Evolutionary conservation across 805 yeast species (phyloP), one percentile per base, ranked within the genome.

Genomic region (Metschnikowia gruessii): DNA sequence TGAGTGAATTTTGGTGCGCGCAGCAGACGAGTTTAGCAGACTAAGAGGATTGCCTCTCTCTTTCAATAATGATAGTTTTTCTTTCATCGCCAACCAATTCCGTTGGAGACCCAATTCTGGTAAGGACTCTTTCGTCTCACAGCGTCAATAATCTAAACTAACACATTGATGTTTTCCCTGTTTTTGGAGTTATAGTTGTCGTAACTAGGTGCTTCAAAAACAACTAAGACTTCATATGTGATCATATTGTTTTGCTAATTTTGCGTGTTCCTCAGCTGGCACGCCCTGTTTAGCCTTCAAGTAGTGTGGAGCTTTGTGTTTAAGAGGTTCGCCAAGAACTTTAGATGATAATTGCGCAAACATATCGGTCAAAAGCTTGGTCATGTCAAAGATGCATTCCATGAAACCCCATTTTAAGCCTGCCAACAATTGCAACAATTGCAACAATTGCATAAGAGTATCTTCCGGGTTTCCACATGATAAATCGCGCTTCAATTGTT

Each of bases 321-420:
- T 62, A 91, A 74, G 50, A 2, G 98, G 97, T 55, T 85, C 95
- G 60, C 87, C 91, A 32, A 92, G 73, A 18, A 91, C 86, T 47
- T 90, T 92, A 4, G 94, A 81, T 7, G 94, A 80, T 62, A 92
- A 75, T 61, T 90, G 92, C 51, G 81, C 83, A 57, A 92, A 72
- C 81, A 92, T 82, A 31, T 86, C 88, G 16, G 75, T 76, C 50
- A 88, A 67, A 40, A 88, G 66, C 49, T 80, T 79, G 21, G 83
- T 71, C 65, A 83, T 76, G 59, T 85, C 52, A 85, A 66, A 49
- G 75, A 79, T 13, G 65, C 73, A 16, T 57, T 70, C 4, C 63
- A 69, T 1, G 60, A 72, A 9, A 55, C 65, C 1, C 61, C 64
- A 30, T 61, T 77, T 72, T 21, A 76, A 64, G 6, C 77, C 76